A percentile compares a stretch with the other conserved stretches of the same genome.
Evolutionary conservation across 1,284 basidiomycete genomes (phyloP).

Genomic region (Phellinidium pouzarii): DNA sequence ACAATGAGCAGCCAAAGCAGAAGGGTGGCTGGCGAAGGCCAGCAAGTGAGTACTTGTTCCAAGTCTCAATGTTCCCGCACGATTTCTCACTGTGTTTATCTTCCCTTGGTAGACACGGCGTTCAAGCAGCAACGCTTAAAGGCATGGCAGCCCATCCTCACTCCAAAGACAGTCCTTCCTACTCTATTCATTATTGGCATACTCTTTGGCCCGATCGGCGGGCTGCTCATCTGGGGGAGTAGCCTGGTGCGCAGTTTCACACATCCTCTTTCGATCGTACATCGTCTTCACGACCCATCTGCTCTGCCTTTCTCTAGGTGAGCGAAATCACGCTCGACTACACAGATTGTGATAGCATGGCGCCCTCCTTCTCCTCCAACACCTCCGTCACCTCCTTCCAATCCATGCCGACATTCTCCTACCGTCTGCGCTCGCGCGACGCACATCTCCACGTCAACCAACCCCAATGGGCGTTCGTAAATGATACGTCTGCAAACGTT

Average conservation of each 20-base stretch:
- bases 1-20: conserved; percentile 55
- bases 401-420: conserved; percentile 67
- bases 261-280: not conserved
- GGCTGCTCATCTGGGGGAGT: conserved; percentile 86
- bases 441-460: conserved; percentile 39
- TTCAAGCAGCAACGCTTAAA: conserved; percentile 99
- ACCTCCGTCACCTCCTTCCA: conserved; percentile 40
- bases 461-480: conserved; percentile 67
- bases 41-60: conserved; percentile 63
- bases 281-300: not conserved
- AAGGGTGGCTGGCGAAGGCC: conserved; percentile 84
- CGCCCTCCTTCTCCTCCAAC: conserved; percentile 40
- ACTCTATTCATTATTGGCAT: conserved; percentile 93
- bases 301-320: conserved; percentile 42
- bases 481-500: conserved; percentile 40
- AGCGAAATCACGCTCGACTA: conserved; percentile 96
- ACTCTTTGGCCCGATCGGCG: conserved; percentile 95
- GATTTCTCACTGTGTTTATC: conserved; percentile 3
- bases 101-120: conserved; percentile 67
- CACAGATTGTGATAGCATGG: conserved; percentile 78
- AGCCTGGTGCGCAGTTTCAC: conserved; percentile 42
- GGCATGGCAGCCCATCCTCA: conserved; percentile 99
- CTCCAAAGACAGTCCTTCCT: conserved; percentile 94
- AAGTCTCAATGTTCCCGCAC: not conserved
- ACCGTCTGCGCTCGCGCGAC: conserved; percentile 60